Conservation (phyloP, 768 basidiomycete species). For the Mycena maculata region DNA sequence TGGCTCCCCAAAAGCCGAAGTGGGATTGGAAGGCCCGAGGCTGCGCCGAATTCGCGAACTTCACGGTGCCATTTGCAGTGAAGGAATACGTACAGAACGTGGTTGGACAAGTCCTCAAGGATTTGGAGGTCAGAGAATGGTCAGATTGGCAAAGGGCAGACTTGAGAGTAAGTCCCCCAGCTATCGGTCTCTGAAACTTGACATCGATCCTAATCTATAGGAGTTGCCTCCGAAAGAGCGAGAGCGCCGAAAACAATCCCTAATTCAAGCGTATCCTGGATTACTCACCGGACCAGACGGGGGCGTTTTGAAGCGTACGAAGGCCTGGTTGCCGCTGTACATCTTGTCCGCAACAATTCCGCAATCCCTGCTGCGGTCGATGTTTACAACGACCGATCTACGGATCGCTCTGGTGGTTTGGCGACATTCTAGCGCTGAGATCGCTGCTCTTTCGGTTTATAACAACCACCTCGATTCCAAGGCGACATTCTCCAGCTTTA, state of each 20-base stretch:
- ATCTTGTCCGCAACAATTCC: constrained; percentile 16
- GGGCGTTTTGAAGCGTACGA: background rate
- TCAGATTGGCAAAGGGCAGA: constrained; percentile 13
- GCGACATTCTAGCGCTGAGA: background rate
- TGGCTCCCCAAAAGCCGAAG: constrained; percentile 6
- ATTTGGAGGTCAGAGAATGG: background rate
- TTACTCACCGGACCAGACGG: constrained; percentile 8
- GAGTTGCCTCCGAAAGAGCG: background rate
- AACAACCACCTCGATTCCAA: constrained; percentile 17
- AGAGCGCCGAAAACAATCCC: background rate
- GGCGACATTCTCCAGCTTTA: constrained; percentile 1
- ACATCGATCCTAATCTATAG: background rate
- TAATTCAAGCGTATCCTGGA: background rate
- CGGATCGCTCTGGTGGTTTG: constrained; percentile 5
- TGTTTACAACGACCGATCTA: background rate
- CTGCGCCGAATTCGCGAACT: constrained; percentile 1
- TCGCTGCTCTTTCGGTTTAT: background rate
- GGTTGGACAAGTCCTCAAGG: background rate
- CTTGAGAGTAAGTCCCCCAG: constrained; percentile 16
- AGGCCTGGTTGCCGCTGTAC: constrained; percentile 10
- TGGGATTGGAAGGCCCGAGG: constrained; percentile 9
- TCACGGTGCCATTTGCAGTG: background rate
- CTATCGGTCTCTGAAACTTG: no score
- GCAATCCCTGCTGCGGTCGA: background rate
- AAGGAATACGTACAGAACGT: constrained; percentile 22